phyloP scores from a whole-genome alignment of 495 filamentous ascomycete species.

The Astrothelium subdiscretum region DNA sequence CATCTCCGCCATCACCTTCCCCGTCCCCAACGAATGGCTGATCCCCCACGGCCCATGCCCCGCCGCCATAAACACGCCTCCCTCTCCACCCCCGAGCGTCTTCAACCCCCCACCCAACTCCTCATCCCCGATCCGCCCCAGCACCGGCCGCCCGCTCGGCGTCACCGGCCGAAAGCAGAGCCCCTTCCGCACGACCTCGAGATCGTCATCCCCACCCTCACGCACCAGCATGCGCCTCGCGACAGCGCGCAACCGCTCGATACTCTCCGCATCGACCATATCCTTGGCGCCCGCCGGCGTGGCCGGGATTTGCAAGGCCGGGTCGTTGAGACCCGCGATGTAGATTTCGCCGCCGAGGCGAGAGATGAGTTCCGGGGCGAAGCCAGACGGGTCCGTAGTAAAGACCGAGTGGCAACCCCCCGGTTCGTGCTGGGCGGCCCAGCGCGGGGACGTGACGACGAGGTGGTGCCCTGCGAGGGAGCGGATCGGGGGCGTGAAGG shows the following conservation, averaged over 20 bases:
- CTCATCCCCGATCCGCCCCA: conserved; percentile 42
- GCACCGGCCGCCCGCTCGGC: conserved; percentile 46
- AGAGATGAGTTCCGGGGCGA: conserved; percentile 64
- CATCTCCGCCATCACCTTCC: conserved; percentile 28
- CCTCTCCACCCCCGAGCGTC: conserved; percentile 30
- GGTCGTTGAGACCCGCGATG: conserved; percentile 59
- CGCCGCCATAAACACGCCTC: conserved; percentile 58
- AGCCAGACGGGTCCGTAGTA: conserved; percentile 43
- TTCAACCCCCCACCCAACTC: conserved; percentile 40
- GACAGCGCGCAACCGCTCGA: conserved; percentile 42
- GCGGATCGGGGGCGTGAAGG: conserved; percentile 39
- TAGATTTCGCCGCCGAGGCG: conserved; percentile 56
- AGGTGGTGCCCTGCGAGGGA: conserved; percentile 63
- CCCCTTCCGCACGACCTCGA: conserved; percentile 52
- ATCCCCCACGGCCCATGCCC: conserved; percentile 49
- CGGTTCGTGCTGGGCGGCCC: conserved; percentile 30
- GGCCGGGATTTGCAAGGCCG: conserved; percentile 44
- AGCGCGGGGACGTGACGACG: conserved; percentile 50
- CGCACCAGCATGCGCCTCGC: conserved; percentile 45
- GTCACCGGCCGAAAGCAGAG: conserved; percentile 67
- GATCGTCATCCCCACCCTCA: conserved; percentile 33
- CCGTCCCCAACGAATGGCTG: conserved; percentile 25
- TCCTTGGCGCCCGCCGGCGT: conserved; percentile 35
- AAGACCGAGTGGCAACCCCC: conserved; percentile 57
- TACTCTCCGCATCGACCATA: conserved; percentile 29